Conservation (phyloP, 306 rosid genomes). For the Hippophae gyantsensis region DNA sequence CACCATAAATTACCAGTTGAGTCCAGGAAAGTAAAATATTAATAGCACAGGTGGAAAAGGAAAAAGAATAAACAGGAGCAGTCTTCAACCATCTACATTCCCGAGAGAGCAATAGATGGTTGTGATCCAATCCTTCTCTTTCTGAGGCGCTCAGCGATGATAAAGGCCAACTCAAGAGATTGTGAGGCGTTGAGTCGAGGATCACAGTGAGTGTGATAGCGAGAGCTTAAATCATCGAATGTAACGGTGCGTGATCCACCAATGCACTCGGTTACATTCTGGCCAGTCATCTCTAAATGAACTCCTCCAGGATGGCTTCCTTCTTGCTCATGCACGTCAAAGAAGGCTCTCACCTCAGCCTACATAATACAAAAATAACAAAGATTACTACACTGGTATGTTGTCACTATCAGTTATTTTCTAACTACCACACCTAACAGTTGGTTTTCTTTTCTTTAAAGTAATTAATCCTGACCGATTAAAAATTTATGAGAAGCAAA, state of each 20-base stretch:
- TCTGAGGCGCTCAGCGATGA: conserved; percentile 86
- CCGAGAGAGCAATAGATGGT: conserved; percentile 27
- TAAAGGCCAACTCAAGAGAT: conserved; percentile 93
- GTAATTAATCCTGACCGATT: too few relatives aligned
- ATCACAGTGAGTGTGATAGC: conserved; percentile 99
- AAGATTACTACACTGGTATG: neutral
- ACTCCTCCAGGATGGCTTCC: conserved; percentile 98
- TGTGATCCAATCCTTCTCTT: conserved; percentile 74
- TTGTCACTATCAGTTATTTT: neutral
- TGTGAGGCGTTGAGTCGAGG: conserved; percentile 96
- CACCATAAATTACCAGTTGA: conserved; percentile 20
- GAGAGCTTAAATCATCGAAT: conserved; percentile 82
- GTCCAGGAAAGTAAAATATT: conserved; percentile 1
- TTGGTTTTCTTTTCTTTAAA: too few relatives aligned
- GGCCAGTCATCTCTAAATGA: conserved; percentile 97
- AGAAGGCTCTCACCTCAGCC: conserved; percentile 99
- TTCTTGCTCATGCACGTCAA: conserved; percentile 97
- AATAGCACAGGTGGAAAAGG: neutral
- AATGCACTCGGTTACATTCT: conserved; percentile 97
- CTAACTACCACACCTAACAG: neutral
- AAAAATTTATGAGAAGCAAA: too few relatives aligned
- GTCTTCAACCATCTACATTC: conserved; percentile 28
- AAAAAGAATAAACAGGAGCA: conserved; percentile 7
- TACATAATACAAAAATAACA: conserved; percentile 12
- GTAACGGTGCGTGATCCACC: conserved; percentile 96